These are phyloP conservation scores for Eucalyptus erythrocorys DNA, from an alignment of 345 rosid species.

Conservation along the genomic window DNA sequence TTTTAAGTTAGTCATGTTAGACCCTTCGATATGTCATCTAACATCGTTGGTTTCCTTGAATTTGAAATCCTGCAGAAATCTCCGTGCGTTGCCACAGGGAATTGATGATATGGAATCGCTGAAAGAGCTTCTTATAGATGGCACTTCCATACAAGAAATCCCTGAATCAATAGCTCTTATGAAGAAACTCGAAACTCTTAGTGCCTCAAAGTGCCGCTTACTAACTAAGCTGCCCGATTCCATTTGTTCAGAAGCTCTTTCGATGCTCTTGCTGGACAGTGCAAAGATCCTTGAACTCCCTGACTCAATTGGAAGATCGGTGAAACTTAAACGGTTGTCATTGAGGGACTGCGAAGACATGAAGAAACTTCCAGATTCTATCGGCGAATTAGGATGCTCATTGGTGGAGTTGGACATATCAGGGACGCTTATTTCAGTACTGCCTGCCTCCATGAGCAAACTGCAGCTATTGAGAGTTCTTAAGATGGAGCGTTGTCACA, in stretches of 20 bases:
- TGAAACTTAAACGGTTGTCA: background rate
- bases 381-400: background rate
- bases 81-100: background rate
- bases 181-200: background rate
- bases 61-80: background rate
- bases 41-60: background rate
- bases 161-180: background rate
- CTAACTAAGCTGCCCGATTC: background rate
- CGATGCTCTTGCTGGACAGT: background rate
- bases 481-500: background rate
- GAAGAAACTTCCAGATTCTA: background rate
- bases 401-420: background rate
- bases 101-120: accelerated
- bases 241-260: background rate
- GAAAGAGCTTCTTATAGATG: background rate
- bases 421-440: background rate
- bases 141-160: background rate
- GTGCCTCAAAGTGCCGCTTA: background rate
- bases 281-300: background rate
- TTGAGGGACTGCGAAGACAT: background rate
- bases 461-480: background rate
- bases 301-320: background rate
- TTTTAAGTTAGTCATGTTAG: background rate
- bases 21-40: background rate
- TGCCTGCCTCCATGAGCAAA: accelerated